These are phyloP conservation scores for Chrysoporthe austroafricana DNA, from an alignment of 2,329 filamentous ascomycete genomes.

Conservation along the genomic window DNA sequence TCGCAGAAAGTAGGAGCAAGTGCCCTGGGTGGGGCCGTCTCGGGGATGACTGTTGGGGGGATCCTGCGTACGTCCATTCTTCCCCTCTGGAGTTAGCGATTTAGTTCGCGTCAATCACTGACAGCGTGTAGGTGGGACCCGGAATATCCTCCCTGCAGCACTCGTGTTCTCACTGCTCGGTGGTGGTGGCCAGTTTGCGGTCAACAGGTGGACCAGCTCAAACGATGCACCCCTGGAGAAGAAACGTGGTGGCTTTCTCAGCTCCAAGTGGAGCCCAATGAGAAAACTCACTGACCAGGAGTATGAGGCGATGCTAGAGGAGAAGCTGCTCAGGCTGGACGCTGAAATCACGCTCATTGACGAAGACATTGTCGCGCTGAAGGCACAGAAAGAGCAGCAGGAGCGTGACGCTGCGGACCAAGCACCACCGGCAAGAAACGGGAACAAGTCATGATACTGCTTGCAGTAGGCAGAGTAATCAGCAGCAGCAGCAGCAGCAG, in stretches of 20 bases:
- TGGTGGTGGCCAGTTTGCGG: conserved; percentile 38
- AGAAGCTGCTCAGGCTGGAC: conserved; percentile 72
- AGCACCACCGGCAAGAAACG: background rate
- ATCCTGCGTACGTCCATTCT: conserved; percentile 51
- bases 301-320: conserved; percentile 70
- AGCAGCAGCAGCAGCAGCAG: background rate
- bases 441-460: conserved; percentile 1
- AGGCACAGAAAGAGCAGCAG: conserved; percentile 27
- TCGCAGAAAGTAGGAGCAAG: conserved; percentile 69
- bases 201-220: conserved; percentile 27
- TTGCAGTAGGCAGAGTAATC: background rate
- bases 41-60: conserved; percentile 66
- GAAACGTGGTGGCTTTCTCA: conserved; percentile 42
- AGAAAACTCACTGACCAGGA: conserved; percentile 71
- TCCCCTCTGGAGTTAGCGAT: too few relatives aligned
- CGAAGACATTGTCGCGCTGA: conserved; percentile 65
- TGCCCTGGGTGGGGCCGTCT: conserved; percentile 66
- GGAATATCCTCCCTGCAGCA: conserved; percentile 56
- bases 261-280: conserved; percentile 75
- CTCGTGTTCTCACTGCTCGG: conserved; percentile 49
- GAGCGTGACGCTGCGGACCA: background rate
- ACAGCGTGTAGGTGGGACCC: conserved; percentile 50
- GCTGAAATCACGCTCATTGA: conserved; percentile 80
- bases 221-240: background rate
- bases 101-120: background rate